Percentiles rank a stretch among this genome's conserved stretches.
phyloP scores from a whole-genome alignment of 2,329 filamentous ascomycete species.

The Grosmannia huntii region DNA sequence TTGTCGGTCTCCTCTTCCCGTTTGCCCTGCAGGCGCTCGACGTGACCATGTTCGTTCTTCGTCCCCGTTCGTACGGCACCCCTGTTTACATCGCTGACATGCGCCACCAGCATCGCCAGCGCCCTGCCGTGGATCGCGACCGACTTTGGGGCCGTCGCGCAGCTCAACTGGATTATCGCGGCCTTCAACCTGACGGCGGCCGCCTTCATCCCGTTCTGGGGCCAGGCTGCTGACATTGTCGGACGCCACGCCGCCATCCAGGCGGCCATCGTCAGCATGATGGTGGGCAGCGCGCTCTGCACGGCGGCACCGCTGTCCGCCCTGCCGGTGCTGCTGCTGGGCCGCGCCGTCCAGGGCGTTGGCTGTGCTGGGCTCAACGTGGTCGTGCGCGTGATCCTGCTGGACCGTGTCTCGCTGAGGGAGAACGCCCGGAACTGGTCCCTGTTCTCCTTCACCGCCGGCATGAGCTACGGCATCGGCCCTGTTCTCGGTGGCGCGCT shows the following conservation, averaged over 20 bases:
- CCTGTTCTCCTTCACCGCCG: constrained; percentile 46
- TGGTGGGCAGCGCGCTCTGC: constrained; percentile 49
- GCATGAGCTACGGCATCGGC: constrained; percentile 45
- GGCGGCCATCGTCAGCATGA: constrained; percentile 39
- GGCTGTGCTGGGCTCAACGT: constrained; percentile 50
- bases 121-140: constrained; percentile 49
- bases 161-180: constrained; percentile 58
- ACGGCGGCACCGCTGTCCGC: constrained; percentile 39
- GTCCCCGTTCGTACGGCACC: neutral
- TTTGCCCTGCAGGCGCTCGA: constrained; percentile 52
- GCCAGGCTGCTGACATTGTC: constrained; percentile 52
- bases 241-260: constrained; percentile 49
- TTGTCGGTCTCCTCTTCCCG: constrained; percentile 44
- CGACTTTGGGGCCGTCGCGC: constrained; percentile 45
- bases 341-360: constrained; percentile 49
- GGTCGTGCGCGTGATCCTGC: constrained; percentile 47
- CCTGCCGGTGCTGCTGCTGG: constrained; percentile 48
- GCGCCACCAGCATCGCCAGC: constrained; percentile 28
- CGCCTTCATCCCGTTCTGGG: constrained; percentile 54
- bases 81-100: neutral
- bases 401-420: constrained; percentile 47
- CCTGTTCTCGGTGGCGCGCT: constrained; percentile 49
- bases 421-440: constrained; percentile 52
- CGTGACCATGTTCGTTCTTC: constrained; percentile 44
- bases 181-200: constrained; percentile 56